Conservation (phyloP, 208 protist species). For the Trypanosoma avium region DNA sequence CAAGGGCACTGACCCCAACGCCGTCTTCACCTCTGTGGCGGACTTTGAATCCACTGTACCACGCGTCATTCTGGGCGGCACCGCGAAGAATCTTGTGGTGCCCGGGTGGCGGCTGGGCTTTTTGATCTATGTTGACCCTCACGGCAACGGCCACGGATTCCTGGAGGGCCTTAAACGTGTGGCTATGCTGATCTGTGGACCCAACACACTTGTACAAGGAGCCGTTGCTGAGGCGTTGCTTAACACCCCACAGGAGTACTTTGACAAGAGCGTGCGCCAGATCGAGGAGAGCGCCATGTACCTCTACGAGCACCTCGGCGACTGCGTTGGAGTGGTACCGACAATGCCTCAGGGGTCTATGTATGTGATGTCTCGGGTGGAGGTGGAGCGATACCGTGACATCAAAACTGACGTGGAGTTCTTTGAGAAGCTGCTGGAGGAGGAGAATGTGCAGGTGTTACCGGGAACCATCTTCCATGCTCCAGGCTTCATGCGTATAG, state of each 20-base stretch:
- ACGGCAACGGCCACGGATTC: conserved; percentile 31
- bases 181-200: conserved; percentile 79
- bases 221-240: conserved; percentile 79
- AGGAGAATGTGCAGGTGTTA: conserved; percentile 72
- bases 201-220: conserved; percentile 89
- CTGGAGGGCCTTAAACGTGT: conserved; percentile 48
- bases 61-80: conserved; percentile 80
- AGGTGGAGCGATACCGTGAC: conserved; percentile 53
- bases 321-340: conserved; percentile 42
- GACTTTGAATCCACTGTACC: conserved; percentile 81
- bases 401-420: conserved; percentile 79
- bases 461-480: conserved; percentile 62
- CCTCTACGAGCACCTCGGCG: conserved; percentile 21
- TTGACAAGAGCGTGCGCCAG: conserved; percentile 25
- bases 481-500: conserved; percentile 69
- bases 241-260: conserved; percentile 58
- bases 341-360: conserved; percentile 80
- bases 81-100: conserved; percentile 91
- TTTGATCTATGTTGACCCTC: conserved; percentile 76
- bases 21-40: conserved; percentile 73
- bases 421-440: conserved; percentile 49
- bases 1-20: conserved; percentile 31
- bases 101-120: conserved; percentile 95
- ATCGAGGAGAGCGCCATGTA: conserved; percentile 61
- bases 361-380: conserved; percentile 88